These are phyloP conservation scores for Pseudogymnoascus sp. DNA, from an alignment of 2,329 filamentous ascomycete genomes.

Conservation along the genomic window DNA sequence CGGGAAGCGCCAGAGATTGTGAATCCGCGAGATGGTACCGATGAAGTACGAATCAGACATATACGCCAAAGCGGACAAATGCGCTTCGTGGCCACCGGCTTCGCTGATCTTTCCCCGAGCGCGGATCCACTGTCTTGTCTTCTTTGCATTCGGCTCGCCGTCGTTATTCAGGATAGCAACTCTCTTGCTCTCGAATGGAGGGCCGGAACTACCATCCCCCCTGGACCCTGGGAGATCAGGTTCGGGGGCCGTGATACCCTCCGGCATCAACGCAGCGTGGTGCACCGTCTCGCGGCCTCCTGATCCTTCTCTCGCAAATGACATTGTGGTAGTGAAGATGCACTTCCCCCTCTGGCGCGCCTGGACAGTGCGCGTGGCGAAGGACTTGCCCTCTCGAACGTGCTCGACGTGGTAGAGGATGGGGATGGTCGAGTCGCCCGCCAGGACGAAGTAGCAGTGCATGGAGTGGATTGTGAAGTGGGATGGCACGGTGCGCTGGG, in stretches of 20 bases:
- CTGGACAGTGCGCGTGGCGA: conserved; percentile 91
- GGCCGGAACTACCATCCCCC: conserved; percentile 21
- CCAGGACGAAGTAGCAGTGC: conserved; percentile 98
- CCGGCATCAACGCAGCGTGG: conserved; percentile 57
- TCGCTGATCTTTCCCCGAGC: conserved; percentile 66
- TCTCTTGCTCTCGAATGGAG: conserved; percentile 50
- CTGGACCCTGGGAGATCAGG: conserved; percentile 26
- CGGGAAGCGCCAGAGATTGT: conserved; percentile 69
- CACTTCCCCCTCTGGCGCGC: conserved; percentile 78
- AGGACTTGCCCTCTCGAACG: conserved; percentile 82
- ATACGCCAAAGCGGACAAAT: conserved; percentile 84
- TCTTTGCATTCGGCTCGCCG: conserved; percentile 54
- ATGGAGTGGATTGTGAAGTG: conserved; percentile 86
- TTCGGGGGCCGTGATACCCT: conserved; percentile 31
- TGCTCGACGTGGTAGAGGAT: conserved; percentile 93
- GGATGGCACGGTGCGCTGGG: conserved; percentile 73
- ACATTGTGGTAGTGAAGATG: conserved; percentile 94
- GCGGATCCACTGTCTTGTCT: conserved; percentile 66
- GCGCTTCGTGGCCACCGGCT: conserved; percentile 67
- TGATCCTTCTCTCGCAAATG: conserved; percentile 64
- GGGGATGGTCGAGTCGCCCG: conserved; percentile 74
- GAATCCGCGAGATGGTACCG: conserved; percentile 74
- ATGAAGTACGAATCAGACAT: conserved; percentile 92
- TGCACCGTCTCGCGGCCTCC: conserved; percentile 46
- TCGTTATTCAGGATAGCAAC: conserved; percentile 49